A percentile compares a stretch with the other conserved stretches of the same genome.
phyloP scores from a whole-genome alignment of 2,329 filamentous ascomycete species.

The Botryotinia globosa region DNA sequence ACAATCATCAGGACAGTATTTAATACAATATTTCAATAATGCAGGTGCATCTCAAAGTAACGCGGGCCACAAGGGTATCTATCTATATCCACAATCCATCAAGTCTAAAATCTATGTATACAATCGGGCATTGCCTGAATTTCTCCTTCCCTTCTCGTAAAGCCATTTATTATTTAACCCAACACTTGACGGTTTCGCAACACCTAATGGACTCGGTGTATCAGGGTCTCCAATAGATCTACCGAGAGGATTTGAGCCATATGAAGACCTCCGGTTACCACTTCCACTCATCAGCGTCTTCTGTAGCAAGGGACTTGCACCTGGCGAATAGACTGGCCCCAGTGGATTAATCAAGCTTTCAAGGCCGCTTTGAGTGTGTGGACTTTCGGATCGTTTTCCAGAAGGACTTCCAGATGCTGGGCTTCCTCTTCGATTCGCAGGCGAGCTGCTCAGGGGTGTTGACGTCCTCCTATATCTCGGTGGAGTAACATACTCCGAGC shows the following conservation, averaged over 20 bases:
- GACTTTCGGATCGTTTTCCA: constrained; percentile 10
- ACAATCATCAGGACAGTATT: not conserved
- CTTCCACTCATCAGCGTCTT: constrained; percentile 57
- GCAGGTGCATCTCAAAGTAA: not conserved
- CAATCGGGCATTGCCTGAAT: constrained; percentile 34
- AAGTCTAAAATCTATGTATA: constrained; percentile 30
- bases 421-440: constrained; percentile 56
- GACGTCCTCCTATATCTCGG: constrained; percentile 78
- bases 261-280: constrained; percentile 58
- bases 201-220: constrained; percentile 64
- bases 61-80: constrained; percentile 32
- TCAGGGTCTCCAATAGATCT: constrained; percentile 46
- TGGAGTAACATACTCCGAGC: constrained; percentile 76
- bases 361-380: not conserved
- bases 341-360: constrained; percentile 27
- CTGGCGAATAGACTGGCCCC: constrained; percentile 52
- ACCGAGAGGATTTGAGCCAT: constrained; percentile 56
- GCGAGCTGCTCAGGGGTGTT: constrained; percentile 57
- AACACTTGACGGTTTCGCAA: constrained; percentile 68
- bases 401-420: constrained; percentile 40
- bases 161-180: constrained; percentile 91
- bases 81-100: constrained; percentile 31
- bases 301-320: constrained; percentile 60
- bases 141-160: constrained; percentile 71
- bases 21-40: not conserved